Base-by-base conservation (phyloP, 73 alveolate genomes). In the Tetrahymena elliotti region DNA sequence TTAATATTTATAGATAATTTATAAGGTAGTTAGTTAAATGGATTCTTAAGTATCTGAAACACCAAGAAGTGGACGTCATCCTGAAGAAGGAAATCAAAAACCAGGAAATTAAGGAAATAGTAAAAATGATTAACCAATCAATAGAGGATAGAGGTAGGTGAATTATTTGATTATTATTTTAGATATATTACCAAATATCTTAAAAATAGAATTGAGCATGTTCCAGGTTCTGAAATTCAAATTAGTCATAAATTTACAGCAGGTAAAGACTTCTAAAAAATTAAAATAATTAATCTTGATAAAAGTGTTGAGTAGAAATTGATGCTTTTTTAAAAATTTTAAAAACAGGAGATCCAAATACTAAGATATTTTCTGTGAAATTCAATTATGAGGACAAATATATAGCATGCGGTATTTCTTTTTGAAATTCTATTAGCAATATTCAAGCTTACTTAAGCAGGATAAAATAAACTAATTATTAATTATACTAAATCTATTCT, bases 341-440 rank as follows among this genome's bases (percentile, higher is more conserved):
- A 68, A 68, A 22, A 68, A 68, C 35, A 35, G 99, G 99, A 35
- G 97, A 94, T 52, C 84, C 98, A n/a, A 94, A 94, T 31, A 94
- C 96, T 16, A 94, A 96, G 94, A 96, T 98, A 13, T 97, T 97
- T 95, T 97, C 98, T 47, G 99, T 98, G 39, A 93, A 98, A 84
- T 98, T 95, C 96, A 98, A 97, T 92, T 97, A 97, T 38, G 96
- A 97, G 33, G 99, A 98, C 94, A 97, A 97, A 93, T 98, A 97
- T 93, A 96, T 98, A 68, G 99, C 99, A 52, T 84, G 95, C 93
- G 34, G 88, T 68, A 68, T 6, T 27, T 6, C 13, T 68, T 68
- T 47, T 47, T n/a, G n/a, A 5, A 15, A 47, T 12, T 10, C 3
- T 18, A 2, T 47, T 47, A 10, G 27, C 11, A 47, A 10, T 47